A percentile compares a stretch with the other conserved stretches of the same genome.
phyloP scores from a whole-genome alignment of 1,139 yeast genomes.

The Suhomyces terraborum region DNA sequence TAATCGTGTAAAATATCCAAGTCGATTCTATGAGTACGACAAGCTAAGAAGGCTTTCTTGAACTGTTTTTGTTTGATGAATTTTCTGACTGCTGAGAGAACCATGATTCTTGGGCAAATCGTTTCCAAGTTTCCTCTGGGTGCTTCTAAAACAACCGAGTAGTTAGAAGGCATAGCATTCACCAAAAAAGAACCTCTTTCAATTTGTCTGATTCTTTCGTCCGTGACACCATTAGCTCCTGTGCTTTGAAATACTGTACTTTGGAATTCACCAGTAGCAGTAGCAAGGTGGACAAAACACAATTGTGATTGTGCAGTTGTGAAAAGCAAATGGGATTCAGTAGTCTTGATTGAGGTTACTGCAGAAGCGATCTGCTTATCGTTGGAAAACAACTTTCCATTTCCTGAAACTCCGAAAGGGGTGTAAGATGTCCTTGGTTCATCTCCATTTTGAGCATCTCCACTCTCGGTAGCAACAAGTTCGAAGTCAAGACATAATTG shows the following conservation, averaged over 20 bases:
- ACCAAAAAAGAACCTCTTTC: slow-evolving; percentile 90
- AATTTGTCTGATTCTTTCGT: slow-evolving; percentile 84
- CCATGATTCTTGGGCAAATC: slow-evolving; percentile 90
- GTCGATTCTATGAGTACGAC: slow-evolving; percentile 91
- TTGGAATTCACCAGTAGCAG: slow-evolving; percentile 29
- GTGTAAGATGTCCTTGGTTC: slow-evolving; percentile 33
- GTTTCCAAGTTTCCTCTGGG: slow-evolving; percentile 97
- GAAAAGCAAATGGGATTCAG: slow-evolving; percentile 73
- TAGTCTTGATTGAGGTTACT: slow-evolving; percentile 77
- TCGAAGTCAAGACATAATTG: slow-evolving; percentile 69
- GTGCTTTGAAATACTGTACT: slow-evolving; percentile 24
- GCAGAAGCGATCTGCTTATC: slow-evolving; percentile 65
- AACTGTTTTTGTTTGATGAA: slow-evolving; percentile 62
- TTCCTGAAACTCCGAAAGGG: slow-evolving; percentile 71
- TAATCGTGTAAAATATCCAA: slow-evolving; percentile 88
- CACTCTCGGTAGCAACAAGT: slow-evolving; percentile 34
- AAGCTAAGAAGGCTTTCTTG: slow-evolving; percentile 70
- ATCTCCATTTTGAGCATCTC: slow-evolving; percentile 17
- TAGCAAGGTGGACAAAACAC: slow-evolving; percentile 74
- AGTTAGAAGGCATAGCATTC: slow-evolving; percentile 77
- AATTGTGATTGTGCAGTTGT: slow-evolving; percentile 88
- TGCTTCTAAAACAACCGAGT: slow-evolving; percentile 86
- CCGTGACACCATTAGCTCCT: slow-evolving; percentile 34
- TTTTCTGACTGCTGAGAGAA: slow-evolving; percentile 76
- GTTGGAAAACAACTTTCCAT: slow-evolving; percentile 75